phyloP scores from a whole-genome alignment of 331 rosid species.

The Acacia concinna region DNA sequence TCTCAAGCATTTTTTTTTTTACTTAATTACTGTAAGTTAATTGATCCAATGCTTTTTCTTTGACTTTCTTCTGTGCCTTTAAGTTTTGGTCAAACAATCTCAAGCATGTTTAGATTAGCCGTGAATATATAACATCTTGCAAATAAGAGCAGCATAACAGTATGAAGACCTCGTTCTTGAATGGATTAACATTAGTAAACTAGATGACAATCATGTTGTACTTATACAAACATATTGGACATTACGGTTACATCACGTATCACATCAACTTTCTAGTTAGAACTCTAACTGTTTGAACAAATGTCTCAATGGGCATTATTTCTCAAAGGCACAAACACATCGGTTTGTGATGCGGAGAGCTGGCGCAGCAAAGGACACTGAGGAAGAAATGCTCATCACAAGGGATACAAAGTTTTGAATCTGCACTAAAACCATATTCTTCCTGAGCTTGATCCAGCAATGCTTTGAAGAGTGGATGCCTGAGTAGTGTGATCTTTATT shows the following conservation, averaged over 20 bases:
- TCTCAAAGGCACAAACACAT: slow-evolving; percentile 43
- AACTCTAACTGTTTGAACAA: slow-evolving; percentile 26
- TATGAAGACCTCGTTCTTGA: slow-evolving; percentile 27
- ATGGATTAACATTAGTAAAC: slow-evolving; percentile 28
- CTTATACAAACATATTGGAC: slow-evolving; percentile 40
- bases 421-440: slow-evolving; percentile 65
- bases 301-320: slow-evolving; percentile 24
- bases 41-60: not conserved
- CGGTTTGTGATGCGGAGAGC: slow-evolving; percentile 43
- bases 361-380: slow-evolving; percentile 59
- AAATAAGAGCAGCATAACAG: slow-evolving; percentile 19
- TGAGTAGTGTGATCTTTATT: slow-evolving; percentile 61
- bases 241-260: slow-evolving; percentile 27
- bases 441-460: slow-evolving; percentile 86
- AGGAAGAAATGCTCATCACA: slow-evolving; percentile 79
- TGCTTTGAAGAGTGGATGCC: slow-evolving; percentile 83
- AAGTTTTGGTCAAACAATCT: not conserved
- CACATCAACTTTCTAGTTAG: slow-evolving; percentile 14
- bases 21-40: not conserved
- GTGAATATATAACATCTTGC: slow-evolving; percentile 15
- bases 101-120: not conserved
- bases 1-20: not conserved
- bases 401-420: slow-evolving; percentile 76
- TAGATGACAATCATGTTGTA: slow-evolving; percentile 38
- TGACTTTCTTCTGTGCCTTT: not conserved